These are phyloP conservation scores for Trichoderma sp. DNA, from an alignment of 2,329 filamentous ascomycete genomes.

Conservation along the genomic window DNA sequence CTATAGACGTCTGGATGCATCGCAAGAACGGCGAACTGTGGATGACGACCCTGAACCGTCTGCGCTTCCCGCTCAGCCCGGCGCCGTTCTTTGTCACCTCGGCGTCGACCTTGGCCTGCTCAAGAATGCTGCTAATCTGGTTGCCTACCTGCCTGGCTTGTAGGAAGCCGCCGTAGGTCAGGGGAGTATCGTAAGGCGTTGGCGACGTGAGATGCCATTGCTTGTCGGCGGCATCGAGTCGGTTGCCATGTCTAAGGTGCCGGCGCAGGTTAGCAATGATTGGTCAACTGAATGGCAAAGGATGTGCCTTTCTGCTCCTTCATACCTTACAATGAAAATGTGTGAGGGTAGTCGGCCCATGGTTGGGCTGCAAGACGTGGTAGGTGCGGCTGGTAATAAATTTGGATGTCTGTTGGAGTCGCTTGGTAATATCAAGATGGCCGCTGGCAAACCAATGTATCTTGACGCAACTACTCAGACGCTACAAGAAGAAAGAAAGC, in stretches of 20 bases:
- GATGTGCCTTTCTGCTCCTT: neutral
- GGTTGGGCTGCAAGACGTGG: slow-evolving; percentile 12
- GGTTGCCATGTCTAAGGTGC: slow-evolving; percentile 76
- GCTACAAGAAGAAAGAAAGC: neutral
- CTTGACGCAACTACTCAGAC: neutral
- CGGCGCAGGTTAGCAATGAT: slow-evolving; percentile 4
- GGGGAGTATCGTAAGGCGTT: slow-evolving; percentile 91
- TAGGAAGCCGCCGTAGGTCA: slow-evolving; percentile 92
- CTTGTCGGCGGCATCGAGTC: slow-evolving; percentile 92
- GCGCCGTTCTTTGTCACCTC: slow-evolving; percentile 38
- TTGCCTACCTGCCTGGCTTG: slow-evolving; percentile 82
- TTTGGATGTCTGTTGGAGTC: neutral
- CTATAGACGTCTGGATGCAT: slow-evolving; percentile 90
- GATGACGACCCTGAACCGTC: slow-evolving; percentile 77
- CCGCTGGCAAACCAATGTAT: neutral
- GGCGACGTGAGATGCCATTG: slow-evolving; percentile 93
- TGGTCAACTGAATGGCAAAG: neutral
- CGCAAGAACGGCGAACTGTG: slow-evolving; percentile 93
- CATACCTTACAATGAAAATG: slow-evolving; percentile 51
- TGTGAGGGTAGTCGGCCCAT: slow-evolving; percentile 48
- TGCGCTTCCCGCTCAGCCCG: slow-evolving; percentile 47
- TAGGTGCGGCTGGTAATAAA: neutral
- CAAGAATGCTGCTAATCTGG: slow-evolving; percentile 76
- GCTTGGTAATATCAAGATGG: neutral
- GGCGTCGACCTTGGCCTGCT: slow-evolving; percentile 54